Evolutionary conservation across 148 eudicot species (phyloP), one percentile per base, ranked within the genome.

Genomic region (Chenopodium suecicum): DNA sequence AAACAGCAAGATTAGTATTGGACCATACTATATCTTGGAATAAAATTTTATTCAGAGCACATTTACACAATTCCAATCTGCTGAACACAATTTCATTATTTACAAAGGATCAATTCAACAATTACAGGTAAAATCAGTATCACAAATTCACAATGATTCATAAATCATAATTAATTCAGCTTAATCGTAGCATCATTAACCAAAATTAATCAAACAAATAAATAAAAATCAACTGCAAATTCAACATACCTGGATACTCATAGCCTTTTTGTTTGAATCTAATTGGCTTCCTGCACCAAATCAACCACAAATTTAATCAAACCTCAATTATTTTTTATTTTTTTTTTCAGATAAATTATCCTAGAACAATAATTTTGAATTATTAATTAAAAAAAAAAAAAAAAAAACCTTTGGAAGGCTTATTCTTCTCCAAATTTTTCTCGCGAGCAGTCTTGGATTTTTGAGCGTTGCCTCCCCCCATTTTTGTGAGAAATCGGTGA

Each of bases 211-310:
- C 27, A 41, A 48, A 8, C 29, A 20, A 2, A 66, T 25, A 74
- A 44, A 65, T n/a, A 2, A 44, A 17, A 27, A 44, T 3, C 31
- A 27, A 63, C 13, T 27, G 34, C 50, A 20, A 70, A 41, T 19
- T 70, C 17, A 13, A 70, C 22, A 72, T 78, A 92, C 95, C 93
- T 90, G 95, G 71, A 92, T 92, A 54, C 32, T 76, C 95, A 92
- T 91, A 50, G 97, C 97, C 79, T 92, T 92, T 83, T 91, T 92
- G 88, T 92, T 92, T 19, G 97, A 22, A 29, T 91, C 94, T 22
- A 92, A 89, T 87, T 92, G 95, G 79, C 95, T 92, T 46, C 95
- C 95, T 92, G 89, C 81, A 60, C 14, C 82, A 52, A 56, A 67
- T 17, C 83, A 67, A 82, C 32, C 7, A 6, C 7, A 41, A 41